Base-by-base conservation (phyloP, 1,284 basidiomycete species). In the Melampsora medusae region DNA sequence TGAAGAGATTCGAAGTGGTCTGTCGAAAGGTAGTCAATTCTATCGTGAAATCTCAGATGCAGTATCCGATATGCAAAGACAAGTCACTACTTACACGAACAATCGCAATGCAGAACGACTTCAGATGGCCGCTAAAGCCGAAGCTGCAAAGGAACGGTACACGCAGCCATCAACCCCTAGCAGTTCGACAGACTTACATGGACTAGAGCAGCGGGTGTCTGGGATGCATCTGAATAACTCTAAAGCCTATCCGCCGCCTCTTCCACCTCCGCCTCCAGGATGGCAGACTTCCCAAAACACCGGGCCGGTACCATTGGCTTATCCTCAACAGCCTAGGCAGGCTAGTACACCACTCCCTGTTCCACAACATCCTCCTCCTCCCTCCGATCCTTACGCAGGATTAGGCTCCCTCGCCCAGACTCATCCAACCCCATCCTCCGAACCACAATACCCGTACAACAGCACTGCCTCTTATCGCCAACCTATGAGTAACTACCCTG, bases 61-160 rank as follows among this genome's bases (percentile, higher is more conserved):
- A 46, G 49, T 46, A 69, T 16, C 17, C 75, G 77, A 80, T 59
- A 70, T 64, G 49, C 67, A 65, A 79, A 92, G 90, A 22, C 95
- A 94, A 82, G 96, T 93, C 0, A 84, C 92, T 2, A 89, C 90
- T 66, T 99, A 97, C 83, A 97, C 98, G 83, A 86, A 85, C 5
- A 92, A 95, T 78, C 86, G 97, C n/a, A 87, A 86, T 0, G 88
- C 89, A 50, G 84, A 96, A 38, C 86, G 89, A 2, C 82, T 84
- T 0, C 86, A 86, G 9, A 86, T 97, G 7, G 85, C 86, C 69
- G 84, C 86, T 6, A 89, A 89, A 78, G 88, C 89, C 1, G 87
- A 86, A 67, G 83, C 85, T 0, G 97, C 90, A 80, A 85, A 92
- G 3, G 83, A 85, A 0, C 85, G 86, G 25, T 87, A 95, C 35